phyloP scores from a whole-genome alignment of 805 yeast genomes.

The Zygotorulaspora danielsina region DNA sequence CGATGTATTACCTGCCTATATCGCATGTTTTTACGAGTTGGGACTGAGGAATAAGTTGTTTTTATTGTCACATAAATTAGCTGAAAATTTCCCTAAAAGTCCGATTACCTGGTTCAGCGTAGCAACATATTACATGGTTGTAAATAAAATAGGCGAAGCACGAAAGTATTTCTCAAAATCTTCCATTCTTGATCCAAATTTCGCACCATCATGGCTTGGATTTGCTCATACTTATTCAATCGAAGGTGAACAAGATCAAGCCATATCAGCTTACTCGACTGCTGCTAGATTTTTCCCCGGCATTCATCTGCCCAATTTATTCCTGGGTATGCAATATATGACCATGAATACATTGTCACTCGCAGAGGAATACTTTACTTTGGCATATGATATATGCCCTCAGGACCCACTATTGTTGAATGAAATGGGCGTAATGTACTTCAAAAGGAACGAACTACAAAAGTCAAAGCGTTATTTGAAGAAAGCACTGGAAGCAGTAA shows the following conservation, averaged over 20 bases:
- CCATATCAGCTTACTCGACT: conserved; percentile 93
- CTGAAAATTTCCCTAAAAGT: conserved; percentile 75
- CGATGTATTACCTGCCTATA: conserved; percentile 67
- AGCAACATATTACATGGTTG: conserved; percentile 80
- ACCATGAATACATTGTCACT: conserved; percentile 78
- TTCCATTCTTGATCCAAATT: conserved; percentile 79
- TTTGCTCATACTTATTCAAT: conserved; percentile 97
- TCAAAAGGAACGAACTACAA: conserved; percentile 62
- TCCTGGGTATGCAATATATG: conserved; percentile 93
- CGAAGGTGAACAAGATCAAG: conserved; percentile 99
- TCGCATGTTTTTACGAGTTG: conserved; percentile 79
- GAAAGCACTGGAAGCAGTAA: conserved; percentile 68
- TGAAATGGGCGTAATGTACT: conserved; percentile 89
- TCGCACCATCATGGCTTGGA: conserved; percentile 96
- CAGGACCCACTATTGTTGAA: conserved; percentile 84
- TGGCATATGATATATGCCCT: conserved; percentile 73
- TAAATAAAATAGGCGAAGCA: conserved; percentile 72
- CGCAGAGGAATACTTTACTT: conserved; percentile 78
- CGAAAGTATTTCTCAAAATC: conserved; percentile 85
- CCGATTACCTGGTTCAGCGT: conserved; percentile 90
- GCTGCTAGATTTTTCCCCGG: conserved; percentile 91
- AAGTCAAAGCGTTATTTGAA: conserved; percentile 68
- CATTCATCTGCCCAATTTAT: conserved; percentile 82
- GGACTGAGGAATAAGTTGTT: conserved; percentile 80
- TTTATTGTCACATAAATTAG: conserved; percentile 74